These are phyloP conservation scores for Paecilomyces variotii DNA, from an alignment of 2,329 filamentous ascomycete species.

Conservation along the genomic window DNA sequence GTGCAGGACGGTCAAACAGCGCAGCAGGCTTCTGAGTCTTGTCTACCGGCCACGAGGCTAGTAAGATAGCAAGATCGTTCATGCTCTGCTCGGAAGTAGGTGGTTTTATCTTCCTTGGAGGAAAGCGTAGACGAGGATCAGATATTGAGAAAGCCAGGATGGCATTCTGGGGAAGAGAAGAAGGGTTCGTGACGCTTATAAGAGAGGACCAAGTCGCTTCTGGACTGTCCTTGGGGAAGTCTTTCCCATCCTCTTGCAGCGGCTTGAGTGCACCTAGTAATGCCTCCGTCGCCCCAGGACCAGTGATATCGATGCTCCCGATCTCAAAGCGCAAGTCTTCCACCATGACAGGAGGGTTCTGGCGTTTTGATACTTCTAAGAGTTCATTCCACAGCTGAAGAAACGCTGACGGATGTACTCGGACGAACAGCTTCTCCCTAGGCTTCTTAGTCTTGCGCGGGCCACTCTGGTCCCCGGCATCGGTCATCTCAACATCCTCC, in stretches of 20 bases:
- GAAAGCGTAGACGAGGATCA: conserved; percentile 75
- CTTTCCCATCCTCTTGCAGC: conserved; percentile 12
- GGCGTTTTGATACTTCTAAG: conserved; percentile 50
- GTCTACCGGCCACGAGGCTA: conserved; percentile 63
- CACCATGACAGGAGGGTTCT: conserved; percentile 53
- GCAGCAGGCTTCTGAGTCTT: conserved; percentile 37
- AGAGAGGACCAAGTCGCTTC: conserved; percentile 35
- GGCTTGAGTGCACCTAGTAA: conserved; percentile 61
- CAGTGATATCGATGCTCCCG: conserved; percentile 61
- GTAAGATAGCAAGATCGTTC: conserved; percentile 47
- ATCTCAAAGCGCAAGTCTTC: conserved; percentile 65
- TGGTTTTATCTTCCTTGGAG: conserved; percentile 51
- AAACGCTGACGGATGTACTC: conserved; percentile 73
- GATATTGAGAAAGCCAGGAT: conserved; percentile 64
- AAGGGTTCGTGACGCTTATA: conserved; percentile 54
- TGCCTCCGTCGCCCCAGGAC: conserved; percentile 71
- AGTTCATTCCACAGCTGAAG: conserved; percentile 57
- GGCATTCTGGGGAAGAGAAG: conserved; percentile 60
- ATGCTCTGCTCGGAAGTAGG: conserved; percentile 27
- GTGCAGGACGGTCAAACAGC: conserved; percentile 61
- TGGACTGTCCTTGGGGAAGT: conserved; percentile 19
- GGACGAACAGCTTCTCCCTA: conserved; percentile 55
- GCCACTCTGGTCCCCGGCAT: conserved; percentile 15
- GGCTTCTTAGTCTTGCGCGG: conserved; percentile 21
- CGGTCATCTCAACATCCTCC: conserved; percentile 30